These are phyloP conservation scores for Zoysia matrella DNA, from an alignment of 202 grass and related monocot genomes.

Conservation along the genomic window DNA sequence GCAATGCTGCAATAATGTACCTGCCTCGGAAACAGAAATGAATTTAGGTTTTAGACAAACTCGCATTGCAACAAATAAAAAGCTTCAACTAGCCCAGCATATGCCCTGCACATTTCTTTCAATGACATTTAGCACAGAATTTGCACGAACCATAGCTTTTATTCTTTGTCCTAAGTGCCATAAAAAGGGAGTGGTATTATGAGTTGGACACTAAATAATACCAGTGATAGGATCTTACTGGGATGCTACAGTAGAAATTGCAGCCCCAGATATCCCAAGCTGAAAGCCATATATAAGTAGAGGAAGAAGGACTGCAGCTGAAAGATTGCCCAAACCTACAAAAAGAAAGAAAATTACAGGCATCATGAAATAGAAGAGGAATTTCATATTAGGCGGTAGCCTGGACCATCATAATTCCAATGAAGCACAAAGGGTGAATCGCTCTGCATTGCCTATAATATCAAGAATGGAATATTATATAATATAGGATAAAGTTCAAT, in stretches of 20 bases:
- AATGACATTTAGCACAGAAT: neutral
- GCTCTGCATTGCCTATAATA: slow-evolving; percentile 2
- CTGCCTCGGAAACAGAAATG: slow-evolving; percentile 38
- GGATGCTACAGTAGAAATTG: slow-evolving; percentile 82
- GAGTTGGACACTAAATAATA: neutral
- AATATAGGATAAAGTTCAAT: neutral
- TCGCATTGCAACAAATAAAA: slow-evolving; percentile 18
- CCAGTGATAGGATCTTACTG: slow-evolving; percentile 63
- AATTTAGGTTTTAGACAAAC: slow-evolving; percentile 35
- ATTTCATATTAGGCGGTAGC: slow-evolving; percentile 16
- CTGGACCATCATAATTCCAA: slow-evolving; percentile 25
- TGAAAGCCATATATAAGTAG: slow-evolving; percentile 68
- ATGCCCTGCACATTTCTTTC: neutral
- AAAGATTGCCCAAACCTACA: slow-evolving; percentile 92
- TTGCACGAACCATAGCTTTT: neutral
- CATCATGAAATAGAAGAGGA: slow-evolving; percentile 22
- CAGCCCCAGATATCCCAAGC: slow-evolving; percentile 84
- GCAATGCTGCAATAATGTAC: slow-evolving; percentile 78
- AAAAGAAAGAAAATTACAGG: slow-evolving; percentile 12
- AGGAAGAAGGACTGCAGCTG: slow-evolving; percentile 77
- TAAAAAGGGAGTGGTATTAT: neutral
- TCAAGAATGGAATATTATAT: neutral
- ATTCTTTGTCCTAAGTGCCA: neutral
- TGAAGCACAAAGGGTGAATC: slow-evolving; percentile 17
- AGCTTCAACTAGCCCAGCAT: neutral